Evolutionary conservation across 2,329 filamentous ascomycete species (phyloP).

Genomic region (Aphanocladium album): DNA sequence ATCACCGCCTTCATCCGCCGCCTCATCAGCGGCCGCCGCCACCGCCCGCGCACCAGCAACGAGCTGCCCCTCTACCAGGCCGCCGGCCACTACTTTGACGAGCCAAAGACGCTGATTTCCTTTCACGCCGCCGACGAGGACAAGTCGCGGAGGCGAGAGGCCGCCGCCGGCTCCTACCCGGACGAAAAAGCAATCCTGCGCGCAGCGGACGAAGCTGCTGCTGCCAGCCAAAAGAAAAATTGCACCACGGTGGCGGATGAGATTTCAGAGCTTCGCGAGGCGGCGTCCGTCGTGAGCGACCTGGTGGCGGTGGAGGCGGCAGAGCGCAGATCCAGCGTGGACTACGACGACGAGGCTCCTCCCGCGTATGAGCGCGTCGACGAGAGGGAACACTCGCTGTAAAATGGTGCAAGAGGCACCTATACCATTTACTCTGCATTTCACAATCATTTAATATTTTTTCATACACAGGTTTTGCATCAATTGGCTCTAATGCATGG

Average conservation of each 20-base stretch:
- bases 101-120: conserved; percentile 10
- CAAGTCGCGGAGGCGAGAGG: neutral
- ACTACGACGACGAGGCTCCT: conserved; percentile 16
- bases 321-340: neutral
- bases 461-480: neutral
- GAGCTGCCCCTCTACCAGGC: conserved; percentile 2
- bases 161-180: neutral
- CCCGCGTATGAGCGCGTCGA: conserved; percentile 18
- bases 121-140: neutral
- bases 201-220: neutral
- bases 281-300: conserved; percentile 33
- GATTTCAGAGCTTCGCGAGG: conserved; percentile 33
- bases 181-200: neutral
- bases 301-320: conserved; percentile 33
- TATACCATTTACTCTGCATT: neutral
- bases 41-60: neutral
- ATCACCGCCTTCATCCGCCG: conserved; percentile 17
- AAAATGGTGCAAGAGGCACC: neutral
- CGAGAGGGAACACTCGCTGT: conserved; percentile 8
- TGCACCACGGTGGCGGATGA: conserved; percentile 34
- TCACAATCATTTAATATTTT: neutral
- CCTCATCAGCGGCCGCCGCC: conserved; percentile 15
- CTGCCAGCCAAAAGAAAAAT: neutral
- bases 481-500: neutral
- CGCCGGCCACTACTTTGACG: conserved; percentile 14